phyloP scores from a whole-genome alignment of 148 eudicot species.

The Heliosperma pusillum region DNA sequence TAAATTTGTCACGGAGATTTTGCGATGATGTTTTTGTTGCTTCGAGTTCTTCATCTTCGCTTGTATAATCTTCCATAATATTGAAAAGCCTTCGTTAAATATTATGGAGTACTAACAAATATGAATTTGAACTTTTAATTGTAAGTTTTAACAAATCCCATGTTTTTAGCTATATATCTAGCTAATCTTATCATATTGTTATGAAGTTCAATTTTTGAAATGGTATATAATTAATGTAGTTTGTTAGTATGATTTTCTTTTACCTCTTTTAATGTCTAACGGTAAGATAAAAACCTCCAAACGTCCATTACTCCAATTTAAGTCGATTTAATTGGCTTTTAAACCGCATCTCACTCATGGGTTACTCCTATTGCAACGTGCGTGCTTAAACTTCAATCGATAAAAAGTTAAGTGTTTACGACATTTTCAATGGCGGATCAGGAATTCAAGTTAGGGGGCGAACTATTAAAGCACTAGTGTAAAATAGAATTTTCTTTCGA shows the following conservation, averaged over 20 bases:
- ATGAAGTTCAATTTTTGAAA: slow-evolving; percentile 19
- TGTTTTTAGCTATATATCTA: neutral
- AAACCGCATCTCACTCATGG: no score
- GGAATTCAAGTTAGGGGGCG: no score
- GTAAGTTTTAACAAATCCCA: neutral
- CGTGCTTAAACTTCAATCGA: no score
- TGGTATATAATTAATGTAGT: neutral
- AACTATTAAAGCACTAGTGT: no score
- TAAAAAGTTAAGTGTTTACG: no score
- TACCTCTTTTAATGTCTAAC: slow-evolving; percentile 19
- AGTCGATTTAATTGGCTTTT: neutral
- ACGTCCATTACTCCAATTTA: neutral
- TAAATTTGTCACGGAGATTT: slow-evolving; percentile 15
- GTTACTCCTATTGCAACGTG: no score
- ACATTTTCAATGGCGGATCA: no score
- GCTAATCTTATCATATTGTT: slow-evolving; percentile 1
- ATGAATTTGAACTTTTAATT: neutral
- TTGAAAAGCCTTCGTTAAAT: neutral
- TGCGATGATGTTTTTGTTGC: slow-evolving; percentile 8
- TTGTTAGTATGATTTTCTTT: slow-evolving; percentile 9
- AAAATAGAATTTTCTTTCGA: no score
- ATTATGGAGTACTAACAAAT: no score
- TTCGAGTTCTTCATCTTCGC: slow-evolving; percentile 6
- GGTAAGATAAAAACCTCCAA: slow-evolving; percentile 6
- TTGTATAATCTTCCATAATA: slow-evolving; percentile 22